Evolutionary conservation across 305 asterid genomes (phyloP).

Genomic region (Fraxinus dipetala): DNA sequence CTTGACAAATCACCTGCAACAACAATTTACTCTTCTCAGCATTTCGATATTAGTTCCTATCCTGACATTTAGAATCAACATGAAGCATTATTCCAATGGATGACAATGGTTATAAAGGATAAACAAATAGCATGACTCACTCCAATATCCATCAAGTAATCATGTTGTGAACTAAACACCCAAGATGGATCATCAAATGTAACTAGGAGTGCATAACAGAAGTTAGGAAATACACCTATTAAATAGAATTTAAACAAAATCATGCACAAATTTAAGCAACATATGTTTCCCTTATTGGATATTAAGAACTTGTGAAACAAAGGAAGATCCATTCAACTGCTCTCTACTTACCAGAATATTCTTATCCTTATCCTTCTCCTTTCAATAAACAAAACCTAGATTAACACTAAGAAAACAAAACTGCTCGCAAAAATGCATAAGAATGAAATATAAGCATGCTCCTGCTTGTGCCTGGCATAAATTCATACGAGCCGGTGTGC

Average conservation of each 20-base stretch:
- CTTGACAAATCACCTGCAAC: conserved; percentile 65
- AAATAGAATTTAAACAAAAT: conserved; percentile 7
- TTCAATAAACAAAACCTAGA: background rate
- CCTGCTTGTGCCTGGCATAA: background rate
- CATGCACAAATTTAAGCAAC: background rate
- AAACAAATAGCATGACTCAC: background rate
- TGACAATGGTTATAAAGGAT: background rate
- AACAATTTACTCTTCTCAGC: background rate
- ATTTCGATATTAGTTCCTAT: background rate
- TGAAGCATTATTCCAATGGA: background rate
- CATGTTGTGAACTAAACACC: conserved; percentile 1
- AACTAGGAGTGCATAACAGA: background rate
- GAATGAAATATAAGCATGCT: background rate
- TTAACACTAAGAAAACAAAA: background rate
- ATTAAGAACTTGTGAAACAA: background rate
- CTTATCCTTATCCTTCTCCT: background rate
- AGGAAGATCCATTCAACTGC: background rate
- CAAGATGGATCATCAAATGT: background rate
- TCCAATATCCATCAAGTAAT: conserved; percentile 8
- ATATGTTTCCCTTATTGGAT: background rate
- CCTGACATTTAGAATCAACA: background rate
- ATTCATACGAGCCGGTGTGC: background rate
- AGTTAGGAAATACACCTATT: background rate
- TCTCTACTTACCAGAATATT: background rate
- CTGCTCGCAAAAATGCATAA: background rate